Evolutionary conservation across 2,329 filamentous ascomycete genomes (phyloP).

Genomic region (Colletotrichum orchidophilum): DNA sequence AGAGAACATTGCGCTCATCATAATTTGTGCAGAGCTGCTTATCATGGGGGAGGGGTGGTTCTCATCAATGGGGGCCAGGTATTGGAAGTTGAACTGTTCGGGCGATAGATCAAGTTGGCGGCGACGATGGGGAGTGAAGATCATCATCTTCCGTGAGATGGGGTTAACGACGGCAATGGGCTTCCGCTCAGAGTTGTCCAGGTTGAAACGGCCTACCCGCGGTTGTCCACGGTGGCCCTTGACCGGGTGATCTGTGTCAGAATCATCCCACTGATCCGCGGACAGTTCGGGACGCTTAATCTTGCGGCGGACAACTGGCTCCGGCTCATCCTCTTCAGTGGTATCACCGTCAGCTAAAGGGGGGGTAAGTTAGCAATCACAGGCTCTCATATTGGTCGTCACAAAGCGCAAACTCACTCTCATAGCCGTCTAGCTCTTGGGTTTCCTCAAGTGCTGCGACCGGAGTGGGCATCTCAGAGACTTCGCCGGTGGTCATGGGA

Average conservation of each 20-base stretch:
- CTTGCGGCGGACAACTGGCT: constrained; percentile 59
- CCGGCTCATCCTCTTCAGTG: constrained; percentile 67
- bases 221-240: constrained; percentile 61
- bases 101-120: constrained; percentile 62
- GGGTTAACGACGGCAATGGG: constrained; percentile 68
- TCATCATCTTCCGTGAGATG: constrained; percentile 68
- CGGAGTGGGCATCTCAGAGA: constrained; percentile 40
- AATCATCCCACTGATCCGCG: constrained; percentile 47
- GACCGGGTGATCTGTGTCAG: constrained; percentile 60
- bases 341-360: constrained; percentile 67
- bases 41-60: constrained; percentile 64
- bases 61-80: constrained; percentile 46
- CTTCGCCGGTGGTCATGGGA: constrained; percentile 42
- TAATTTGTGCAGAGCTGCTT: constrained; percentile 76
- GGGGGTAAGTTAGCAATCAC: constrained; percentile 29
- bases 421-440: constrained; percentile 64
- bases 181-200: constrained; percentile 64
- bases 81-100: constrained; percentile 63
- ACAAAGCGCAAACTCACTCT: constrained; percentile 59
- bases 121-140: constrained; percentile 64
- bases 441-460: constrained; percentile 46
- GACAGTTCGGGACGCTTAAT: constrained; percentile 50
- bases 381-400: not conserved
- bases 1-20: constrained; percentile 78
- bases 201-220: constrained; percentile 62